These are phyloP conservation scores for Rhodotorula sp. DNA, from an alignment of 1,284 basidiomycete genomes.

Conservation along the genomic window DNA sequence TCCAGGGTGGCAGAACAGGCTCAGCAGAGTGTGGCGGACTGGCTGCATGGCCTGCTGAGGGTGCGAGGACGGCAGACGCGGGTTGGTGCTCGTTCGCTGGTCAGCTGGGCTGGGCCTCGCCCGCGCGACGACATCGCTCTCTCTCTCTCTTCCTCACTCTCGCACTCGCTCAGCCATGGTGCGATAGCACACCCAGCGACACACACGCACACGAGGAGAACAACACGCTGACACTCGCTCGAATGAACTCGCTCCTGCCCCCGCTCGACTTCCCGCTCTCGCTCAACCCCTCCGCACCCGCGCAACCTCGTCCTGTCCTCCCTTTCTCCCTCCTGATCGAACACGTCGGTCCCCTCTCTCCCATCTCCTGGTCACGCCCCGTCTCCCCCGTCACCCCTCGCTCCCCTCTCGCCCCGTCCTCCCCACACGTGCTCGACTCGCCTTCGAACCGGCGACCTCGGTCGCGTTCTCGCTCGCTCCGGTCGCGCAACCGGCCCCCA, in stretches of 20 bases:
- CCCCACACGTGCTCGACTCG: not conserved
- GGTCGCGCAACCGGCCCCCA: not conserved
- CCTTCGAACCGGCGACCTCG: conserved; percentile 15
- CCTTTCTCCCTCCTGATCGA: conserved; percentile 25
- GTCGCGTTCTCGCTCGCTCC: conserved; percentile 15
- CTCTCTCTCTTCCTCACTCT: too few relatives aligned
- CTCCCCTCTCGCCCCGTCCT: not conserved
- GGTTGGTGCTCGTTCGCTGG: too few relatives aligned
- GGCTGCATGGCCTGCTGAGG: not conserved
- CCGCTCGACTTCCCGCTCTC: conserved; percentile 30
- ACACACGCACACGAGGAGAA: not conserved
- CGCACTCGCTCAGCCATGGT: too few relatives aligned
- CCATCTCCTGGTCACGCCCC: conserved; percentile 10
- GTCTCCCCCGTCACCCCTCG: conserved; percentile 2
- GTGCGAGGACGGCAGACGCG: too few relatives aligned
- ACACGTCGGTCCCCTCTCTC: conserved; percentile 25
- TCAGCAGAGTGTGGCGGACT: not conserved
- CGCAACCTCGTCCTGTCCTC: conserved; percentile 7
- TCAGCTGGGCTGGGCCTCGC: too few relatives aligned
- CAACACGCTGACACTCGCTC: not conserved
- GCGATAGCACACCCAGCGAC: not conserved
- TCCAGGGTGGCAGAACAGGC: not conserved
- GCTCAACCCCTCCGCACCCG: conserved; percentile 18
- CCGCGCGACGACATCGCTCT: too few relatives aligned
- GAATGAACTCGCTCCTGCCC: conserved; percentile 6